Evolutionary conservation across 192 early-diverging fungal genomes (phyloP).

Genomic region (Podila horticola): DNA sequence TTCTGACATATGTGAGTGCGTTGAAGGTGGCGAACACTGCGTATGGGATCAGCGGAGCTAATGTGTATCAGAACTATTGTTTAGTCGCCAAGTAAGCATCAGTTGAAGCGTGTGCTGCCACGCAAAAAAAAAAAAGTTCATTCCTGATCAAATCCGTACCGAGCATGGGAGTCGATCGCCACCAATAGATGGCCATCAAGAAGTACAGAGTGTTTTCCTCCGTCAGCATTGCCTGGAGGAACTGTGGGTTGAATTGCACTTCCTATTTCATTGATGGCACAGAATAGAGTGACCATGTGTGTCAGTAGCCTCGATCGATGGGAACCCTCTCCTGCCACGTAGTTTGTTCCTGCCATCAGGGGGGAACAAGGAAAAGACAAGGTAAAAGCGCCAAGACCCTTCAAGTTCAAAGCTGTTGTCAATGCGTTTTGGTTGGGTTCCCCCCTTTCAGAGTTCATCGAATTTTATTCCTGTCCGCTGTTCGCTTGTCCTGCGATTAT

Average conservation of each 20-base stretch:
- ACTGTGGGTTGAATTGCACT: slow-evolving; percentile 66
- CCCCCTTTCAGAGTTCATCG: no score
- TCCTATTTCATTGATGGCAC: slow-evolving; percentile 44
- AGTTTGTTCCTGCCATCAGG: no score
- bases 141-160: slow-evolving; percentile 53
- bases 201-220: slow-evolving; percentile 87
- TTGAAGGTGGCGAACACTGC: slow-evolving; percentile 83
- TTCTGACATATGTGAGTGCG: slow-evolving; percentile 74
- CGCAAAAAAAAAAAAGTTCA: background rate
- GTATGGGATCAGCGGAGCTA: slow-evolving; percentile 80
- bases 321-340: background rate
- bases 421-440: no score
- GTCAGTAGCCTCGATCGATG: background rate
- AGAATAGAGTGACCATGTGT: background rate
- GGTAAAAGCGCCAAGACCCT: no score
- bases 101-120: background rate
- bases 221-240: slow-evolving; percentile 64
- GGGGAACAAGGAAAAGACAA: no score
- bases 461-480: no score
- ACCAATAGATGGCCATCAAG: slow-evolving; percentile 77
- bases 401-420: no score
- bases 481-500: no score
- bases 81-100: background rate
- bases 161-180: slow-evolving; percentile 68
- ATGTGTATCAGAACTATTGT: background rate